A percentile compares a stretch with the other conserved stretches of the same genome.
Conservation (phyloP, 495 filamentous ascomycete genomes). For the Aspergillus conjunctus region DNA sequence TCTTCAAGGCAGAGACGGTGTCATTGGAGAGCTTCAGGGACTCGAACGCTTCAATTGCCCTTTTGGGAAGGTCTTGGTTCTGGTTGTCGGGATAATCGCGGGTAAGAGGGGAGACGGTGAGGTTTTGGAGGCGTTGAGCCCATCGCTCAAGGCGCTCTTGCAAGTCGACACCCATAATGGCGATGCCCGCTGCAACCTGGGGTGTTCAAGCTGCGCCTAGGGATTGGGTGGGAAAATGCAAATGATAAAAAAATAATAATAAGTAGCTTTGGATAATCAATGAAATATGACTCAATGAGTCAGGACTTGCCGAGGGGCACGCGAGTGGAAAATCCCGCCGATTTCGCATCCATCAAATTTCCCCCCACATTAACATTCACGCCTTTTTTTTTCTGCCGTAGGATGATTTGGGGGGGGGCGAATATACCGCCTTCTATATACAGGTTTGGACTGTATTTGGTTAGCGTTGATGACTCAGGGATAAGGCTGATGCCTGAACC, state of each 20-base stretch:
- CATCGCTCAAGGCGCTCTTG: conserved; percentile 53
- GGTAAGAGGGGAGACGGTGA: conserved; percentile 53
- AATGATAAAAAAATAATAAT: conserved; percentile 10
- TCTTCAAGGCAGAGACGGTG: conserved; percentile 42
- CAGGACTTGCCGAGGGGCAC: conserved; percentile 21
- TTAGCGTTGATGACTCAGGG: background rate
- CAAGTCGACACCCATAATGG: conserved; percentile 44
- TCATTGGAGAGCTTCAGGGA: conserved; percentile 43
- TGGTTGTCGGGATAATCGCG: conserved; percentile 52
- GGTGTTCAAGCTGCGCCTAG: conserved; percentile 14
- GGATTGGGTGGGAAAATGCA: conserved; percentile 10
- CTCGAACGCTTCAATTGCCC: conserved; percentile 53
- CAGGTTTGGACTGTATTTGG: background rate
- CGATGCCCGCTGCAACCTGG: conserved; percentile 27
- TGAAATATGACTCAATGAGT: conserved; percentile 16
- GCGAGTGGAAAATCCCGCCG: conserved; percentile 22
- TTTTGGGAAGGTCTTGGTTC: conserved; percentile 39
- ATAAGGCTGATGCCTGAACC: no score
- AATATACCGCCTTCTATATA: background rate
- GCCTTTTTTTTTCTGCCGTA: background rate
- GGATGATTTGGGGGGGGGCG: background rate
- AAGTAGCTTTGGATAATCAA: background rate
- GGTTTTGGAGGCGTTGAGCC: conserved; percentile 49
- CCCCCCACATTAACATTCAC: conserved; percentile 10
- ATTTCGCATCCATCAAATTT: conserved; percentile 22